Evolutionary conservation across 169 alveolate species (phyloP).

Genomic region (Cryptosporidium meleagridis): DNA sequence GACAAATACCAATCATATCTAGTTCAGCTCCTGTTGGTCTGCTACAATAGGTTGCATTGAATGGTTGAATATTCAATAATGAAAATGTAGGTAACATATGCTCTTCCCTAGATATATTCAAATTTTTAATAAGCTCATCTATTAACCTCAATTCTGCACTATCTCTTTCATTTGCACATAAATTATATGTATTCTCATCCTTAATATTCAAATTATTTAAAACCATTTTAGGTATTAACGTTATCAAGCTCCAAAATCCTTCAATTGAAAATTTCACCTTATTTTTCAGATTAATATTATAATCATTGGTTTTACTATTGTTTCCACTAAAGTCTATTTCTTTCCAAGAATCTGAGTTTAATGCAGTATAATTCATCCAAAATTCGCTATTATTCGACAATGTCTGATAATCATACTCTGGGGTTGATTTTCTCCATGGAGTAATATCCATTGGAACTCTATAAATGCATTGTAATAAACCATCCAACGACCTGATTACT

Average conservation of each 20-base stretch:
- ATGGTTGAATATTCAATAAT: constrained; percentile 27
- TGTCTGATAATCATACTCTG: background rate
- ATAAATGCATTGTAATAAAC: constrained; percentile 32
- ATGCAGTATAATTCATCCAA: constrained; percentile 56
- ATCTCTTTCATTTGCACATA: constrained; percentile 28
- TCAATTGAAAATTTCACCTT: constrained; percentile 36
- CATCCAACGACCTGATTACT: constrained; percentile 12
- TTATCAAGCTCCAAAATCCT: constrained; percentile 58
- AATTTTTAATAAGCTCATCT: background rate
- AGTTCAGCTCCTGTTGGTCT: constrained; percentile 67
- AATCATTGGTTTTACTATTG: background rate
- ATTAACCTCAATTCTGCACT: background rate
- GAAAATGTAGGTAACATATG: constrained; percentile 28
- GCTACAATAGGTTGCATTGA: constrained; percentile 50
- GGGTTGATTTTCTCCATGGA: constrained; percentile 12
- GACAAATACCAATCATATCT: constrained; percentile 51
- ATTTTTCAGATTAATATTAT: background rate
- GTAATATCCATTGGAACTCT: constrained; percentile 33
- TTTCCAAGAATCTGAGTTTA: constrained; percentile 19
- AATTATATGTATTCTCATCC: constrained; percentile 31
- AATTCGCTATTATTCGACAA: background rate
- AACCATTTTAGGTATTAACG: constrained; percentile 8
- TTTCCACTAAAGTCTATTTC: constrained; percentile 6
- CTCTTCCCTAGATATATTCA: constrained; percentile 9
- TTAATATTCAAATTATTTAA: background rate